phyloP scores from a whole-genome alignment of 192 early-diverging fungal genomes.

The Endogone sp. region DNA sequence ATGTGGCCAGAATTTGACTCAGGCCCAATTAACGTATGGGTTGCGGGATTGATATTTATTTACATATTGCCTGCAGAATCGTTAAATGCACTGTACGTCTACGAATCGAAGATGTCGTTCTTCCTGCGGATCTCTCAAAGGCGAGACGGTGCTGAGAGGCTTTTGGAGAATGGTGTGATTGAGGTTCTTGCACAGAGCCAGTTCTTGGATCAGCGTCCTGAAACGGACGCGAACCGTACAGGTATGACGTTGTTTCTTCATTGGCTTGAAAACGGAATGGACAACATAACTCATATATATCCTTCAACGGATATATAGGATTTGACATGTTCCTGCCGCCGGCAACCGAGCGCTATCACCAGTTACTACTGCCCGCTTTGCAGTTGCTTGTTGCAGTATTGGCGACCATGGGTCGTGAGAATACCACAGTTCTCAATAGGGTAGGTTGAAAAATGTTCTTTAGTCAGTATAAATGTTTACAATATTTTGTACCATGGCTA shows the following conservation, averaged over 20 bases:
- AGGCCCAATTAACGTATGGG: neutral
- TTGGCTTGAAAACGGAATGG: too few relatives aligned
- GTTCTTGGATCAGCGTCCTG: constrained; percentile 69
- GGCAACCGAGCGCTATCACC: constrained; percentile 3
- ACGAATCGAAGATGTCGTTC: constrained; percentile 78
- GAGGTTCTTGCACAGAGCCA: constrained; percentile 70
- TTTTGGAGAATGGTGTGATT: constrained; percentile 76
- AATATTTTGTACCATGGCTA: too few relatives aligned
- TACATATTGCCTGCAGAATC: constrained; percentile 24
- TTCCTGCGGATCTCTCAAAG: constrained; percentile 75
- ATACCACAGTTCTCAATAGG: constrained; percentile 4
- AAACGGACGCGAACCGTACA: constrained; percentile 3
- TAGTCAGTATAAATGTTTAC: too few relatives aligned
- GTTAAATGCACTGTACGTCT: constrained; percentile 63
- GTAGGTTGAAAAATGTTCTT: neutral
- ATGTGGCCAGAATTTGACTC: neutral
- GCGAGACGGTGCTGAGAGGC: constrained; percentile 67
- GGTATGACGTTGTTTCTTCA: neutral
- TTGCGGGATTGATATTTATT: too few relatives aligned
- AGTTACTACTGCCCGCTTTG: constrained; percentile 12
- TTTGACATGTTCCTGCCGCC: neutral
- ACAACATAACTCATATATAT: neutral
- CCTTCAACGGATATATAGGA: neutral
- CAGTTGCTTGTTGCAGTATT: constrained; percentile 13
- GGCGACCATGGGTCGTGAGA: neutral